Conservation (phyloP, 768 basidiomycete species). For the Boletus rubroflammeus region DNA sequence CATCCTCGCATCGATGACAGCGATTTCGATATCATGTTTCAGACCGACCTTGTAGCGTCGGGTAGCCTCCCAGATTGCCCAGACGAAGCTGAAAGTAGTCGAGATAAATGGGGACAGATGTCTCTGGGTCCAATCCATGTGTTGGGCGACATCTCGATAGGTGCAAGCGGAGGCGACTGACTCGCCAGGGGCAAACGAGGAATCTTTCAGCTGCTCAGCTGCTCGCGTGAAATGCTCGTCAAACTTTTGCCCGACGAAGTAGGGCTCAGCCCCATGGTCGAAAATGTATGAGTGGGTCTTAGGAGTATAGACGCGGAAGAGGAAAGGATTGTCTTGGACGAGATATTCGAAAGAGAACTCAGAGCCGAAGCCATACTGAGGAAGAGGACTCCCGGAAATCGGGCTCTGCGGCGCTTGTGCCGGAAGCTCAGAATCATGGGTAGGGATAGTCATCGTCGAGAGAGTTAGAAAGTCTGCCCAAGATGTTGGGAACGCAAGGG, state of each 20-base stretch:
- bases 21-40: constrained; percentile 76
- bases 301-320: constrained; percentile 80
- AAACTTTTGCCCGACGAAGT: constrained; percentile 68
- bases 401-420: constrained; percentile 22
- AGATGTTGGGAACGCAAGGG: constrained; percentile 5
- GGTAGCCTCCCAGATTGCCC: constrained; percentile 81
- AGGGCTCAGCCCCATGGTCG: constrained; percentile 51
- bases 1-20: constrained; percentile 67
- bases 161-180: constrained; percentile 32
- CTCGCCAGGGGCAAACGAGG: constrained; percentile 32
- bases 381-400: constrained; percentile 36
- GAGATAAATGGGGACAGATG: constrained; percentile 67
- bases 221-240: constrained; percentile 38
- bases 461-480: constrained; percentile 7
- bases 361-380: constrained; percentile 71
- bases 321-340: constrained; percentile 61
- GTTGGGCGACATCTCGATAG: constrained; percentile 61
- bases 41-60: constrained; percentile 67
- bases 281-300: constrained; percentile 53
- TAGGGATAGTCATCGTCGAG: constrained; percentile 26
- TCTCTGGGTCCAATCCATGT: constrained; percentile 80
- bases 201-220: constrained; percentile 36
- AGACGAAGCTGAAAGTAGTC: constrained; percentile 75
- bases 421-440: constrained; percentile 11
- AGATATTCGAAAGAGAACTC: constrained; percentile 61